Evolutionary conservation across 345 rosid genomes (phyloP).

Genomic region (Isatis tinctoria): DNA sequence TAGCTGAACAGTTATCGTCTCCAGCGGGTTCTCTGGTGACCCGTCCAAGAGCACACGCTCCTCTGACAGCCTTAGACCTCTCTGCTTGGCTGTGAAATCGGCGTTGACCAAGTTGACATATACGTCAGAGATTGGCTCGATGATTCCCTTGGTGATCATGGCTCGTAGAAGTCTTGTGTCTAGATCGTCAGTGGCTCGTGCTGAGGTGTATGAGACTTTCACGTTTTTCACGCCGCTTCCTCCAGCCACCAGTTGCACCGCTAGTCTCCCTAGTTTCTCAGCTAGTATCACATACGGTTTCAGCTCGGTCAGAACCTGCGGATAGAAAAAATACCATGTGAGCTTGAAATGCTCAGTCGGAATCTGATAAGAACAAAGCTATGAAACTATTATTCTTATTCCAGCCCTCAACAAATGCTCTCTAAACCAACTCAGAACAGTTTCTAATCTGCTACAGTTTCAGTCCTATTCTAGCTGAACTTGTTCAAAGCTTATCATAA

Average conservation of each 20-base stretch:
- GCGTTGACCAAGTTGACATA: constrained; percentile 88
- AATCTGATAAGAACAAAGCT: not conserved
- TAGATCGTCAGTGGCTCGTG: constrained; percentile 79
- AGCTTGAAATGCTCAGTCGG: not conserved
- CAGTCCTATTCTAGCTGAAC: not conserved
- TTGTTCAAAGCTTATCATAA: not conserved
- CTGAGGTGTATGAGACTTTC: constrained; percentile 71
- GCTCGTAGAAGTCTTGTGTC: constrained; percentile 95
- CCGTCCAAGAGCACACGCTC: constrained; percentile 68
- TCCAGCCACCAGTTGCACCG: constrained; percentile 78
- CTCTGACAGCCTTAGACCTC: constrained; percentile 78
- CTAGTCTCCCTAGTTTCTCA: constrained; percentile 81
- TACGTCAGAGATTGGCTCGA: constrained; percentile 80
- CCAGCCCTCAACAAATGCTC: not conserved
- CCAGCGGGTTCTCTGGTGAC: constrained; percentile 75
- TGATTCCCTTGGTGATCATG: constrained; percentile 81
- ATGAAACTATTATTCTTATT: not conserved
- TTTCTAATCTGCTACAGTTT: not conserved
- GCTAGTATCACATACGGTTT: constrained; percentile 74
- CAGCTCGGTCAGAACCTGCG: constrained; percentile 77
- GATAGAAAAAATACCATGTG: constrained; percentile 8
- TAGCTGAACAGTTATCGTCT: constrained; percentile 65
- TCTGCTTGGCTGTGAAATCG: constrained; percentile 84
- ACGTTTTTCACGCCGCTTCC: constrained; percentile 82
- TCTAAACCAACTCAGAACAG: not conserved